These are phyloP conservation scores for Nitzschia inconspicua DNA, from an alignment of 108 stramenopile species.

Conservation along the genomic window DNA sequence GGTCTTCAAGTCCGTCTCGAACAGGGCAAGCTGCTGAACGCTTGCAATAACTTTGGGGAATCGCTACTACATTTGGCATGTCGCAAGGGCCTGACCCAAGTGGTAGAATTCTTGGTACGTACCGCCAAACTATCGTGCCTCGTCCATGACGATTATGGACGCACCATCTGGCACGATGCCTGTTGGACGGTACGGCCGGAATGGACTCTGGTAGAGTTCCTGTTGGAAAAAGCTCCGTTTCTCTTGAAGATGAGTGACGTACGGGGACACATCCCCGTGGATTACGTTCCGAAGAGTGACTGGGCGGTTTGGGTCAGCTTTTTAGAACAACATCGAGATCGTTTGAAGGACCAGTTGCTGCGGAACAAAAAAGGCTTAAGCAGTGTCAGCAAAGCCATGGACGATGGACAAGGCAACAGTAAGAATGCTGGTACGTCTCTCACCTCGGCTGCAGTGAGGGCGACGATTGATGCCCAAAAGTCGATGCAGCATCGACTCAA, in stretches of 20 bases:
- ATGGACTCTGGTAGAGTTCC: constrained; percentile 46
- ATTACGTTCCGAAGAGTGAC: constrained; percentile 4
- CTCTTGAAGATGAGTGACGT: not conserved
- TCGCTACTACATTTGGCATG: constrained; percentile 62
- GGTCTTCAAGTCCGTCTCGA: constrained; percentile 35
- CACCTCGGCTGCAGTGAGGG: too few relatives aligned
- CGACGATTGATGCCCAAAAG: too few relatives aligned
- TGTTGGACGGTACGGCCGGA: constrained; percentile 66
- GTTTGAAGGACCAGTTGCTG: too few relatives aligned
- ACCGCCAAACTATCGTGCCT: constrained; percentile 13
- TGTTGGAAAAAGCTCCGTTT: constrained; percentile 25
- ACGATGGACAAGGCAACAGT: too few relatives aligned
- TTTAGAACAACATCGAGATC: not conserved
- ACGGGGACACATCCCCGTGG: constrained; percentile 1
- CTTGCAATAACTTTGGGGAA: constrained; percentile 65
- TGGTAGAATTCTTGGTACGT: constrained; percentile 42
- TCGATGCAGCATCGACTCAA: too few relatives aligned
- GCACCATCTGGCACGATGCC: constrained; percentile 83
- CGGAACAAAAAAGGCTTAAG: too few relatives aligned
- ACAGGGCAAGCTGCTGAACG: constrained; percentile 30
- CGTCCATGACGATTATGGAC: constrained; percentile 62
- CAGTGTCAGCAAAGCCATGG: too few relatives aligned
- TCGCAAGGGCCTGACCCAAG: constrained; percentile 34
- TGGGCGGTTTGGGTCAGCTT: constrained; percentile 1
- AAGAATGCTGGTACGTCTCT: too few relatives aligned